Percentiles rank a stretch among this genome's conserved stretches.
These are phyloP conservation scores for Citrullus mucosospermus DNA, from an alignment of 306 rosid genomes.

Conservation along the genomic window DNA sequence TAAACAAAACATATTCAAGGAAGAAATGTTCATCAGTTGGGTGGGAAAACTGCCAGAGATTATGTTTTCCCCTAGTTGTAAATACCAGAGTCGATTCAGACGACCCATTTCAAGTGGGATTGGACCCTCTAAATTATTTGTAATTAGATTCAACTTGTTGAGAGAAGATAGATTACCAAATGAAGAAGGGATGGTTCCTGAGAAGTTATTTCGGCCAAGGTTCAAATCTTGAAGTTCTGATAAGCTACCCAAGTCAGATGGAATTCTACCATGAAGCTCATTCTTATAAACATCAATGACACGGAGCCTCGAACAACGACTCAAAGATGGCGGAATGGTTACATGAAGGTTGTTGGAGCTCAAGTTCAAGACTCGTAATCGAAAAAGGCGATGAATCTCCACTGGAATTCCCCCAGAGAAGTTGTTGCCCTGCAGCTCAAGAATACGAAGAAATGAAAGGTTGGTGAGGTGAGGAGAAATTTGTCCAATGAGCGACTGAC, in stretches of 20 bases:
- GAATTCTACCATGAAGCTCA: neutral
- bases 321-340: neutral
- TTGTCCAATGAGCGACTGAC: no score
- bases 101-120: neutral
- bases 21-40: neutral
- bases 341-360: neutral
- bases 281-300: neutral
- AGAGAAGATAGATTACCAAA: neutral
- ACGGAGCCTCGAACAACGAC: constrained; percentile 28
- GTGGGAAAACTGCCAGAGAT: neutral
- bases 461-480: neutral
- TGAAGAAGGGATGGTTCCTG: neutral
- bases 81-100: neutral
- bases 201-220: neutral
- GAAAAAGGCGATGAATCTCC: neutral
- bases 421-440: neutral
- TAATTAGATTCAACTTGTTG: neutral
- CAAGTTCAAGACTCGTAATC: neutral
- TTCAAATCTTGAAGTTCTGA: neutral
- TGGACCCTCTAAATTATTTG: neutral
- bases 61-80: constrained; percentile 6
- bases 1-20: neutral
- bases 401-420: neutral
- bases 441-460: neutral
- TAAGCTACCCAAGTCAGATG: neutral